Percentiles rank a stretch among this genome's conserved stretches.
Evolutionary conservation across 768 basidiomycete species (phyloP).

Genomic region (Kwoniella sp.): DNA sequence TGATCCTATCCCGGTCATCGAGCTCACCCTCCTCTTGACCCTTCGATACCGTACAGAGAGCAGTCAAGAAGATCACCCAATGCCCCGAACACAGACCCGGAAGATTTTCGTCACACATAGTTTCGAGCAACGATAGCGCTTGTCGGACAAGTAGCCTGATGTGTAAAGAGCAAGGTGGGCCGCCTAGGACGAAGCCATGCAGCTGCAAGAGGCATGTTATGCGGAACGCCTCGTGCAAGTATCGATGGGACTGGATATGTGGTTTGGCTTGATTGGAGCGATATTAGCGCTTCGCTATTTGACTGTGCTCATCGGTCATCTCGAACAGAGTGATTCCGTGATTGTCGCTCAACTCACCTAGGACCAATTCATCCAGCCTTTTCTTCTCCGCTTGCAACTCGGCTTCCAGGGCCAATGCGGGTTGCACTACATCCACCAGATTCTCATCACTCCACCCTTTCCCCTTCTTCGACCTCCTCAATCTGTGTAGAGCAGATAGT

Average conservation of each 20-base stretch:
- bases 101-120: slow-evolving; percentile 35
- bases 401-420: slow-evolving; percentile 32
- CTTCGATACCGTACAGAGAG: slow-evolving; percentile 22
- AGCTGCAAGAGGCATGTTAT: slow-evolving; percentile 38
- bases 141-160: slow-evolving; percentile 41
- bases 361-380: slow-evolving; percentile 30
- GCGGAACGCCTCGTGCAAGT: slow-evolving; percentile 47
- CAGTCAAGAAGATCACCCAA: slow-evolving; percentile 45
- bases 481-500: slow-evolving; percentile 30
- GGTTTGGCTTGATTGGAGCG: slow-evolving; percentile 27
- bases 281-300: background rate
- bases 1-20: slow-evolving; percentile 36
- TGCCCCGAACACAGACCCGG: slow-evolving; percentile 42
- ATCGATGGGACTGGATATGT: slow-evolving; percentile 37
- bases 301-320: background rate
- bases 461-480: slow-evolving; percentile 20
- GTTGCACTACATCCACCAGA: slow-evolving; percentile 30
- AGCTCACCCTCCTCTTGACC: slow-evolving; percentile 22
- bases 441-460: slow-evolving; percentile 38
- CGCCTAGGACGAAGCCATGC: slow-evolving; percentile 30
- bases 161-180: slow-evolving; percentile 36
- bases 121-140: slow-evolving; percentile 40
- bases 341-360: slow-evolving; percentile 21
- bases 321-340: background rate
- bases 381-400: slow-evolving; percentile 33